Evolutionary conservation across 306 rosid species (phyloP).

Genomic region (Cicer cuneatum): DNA sequence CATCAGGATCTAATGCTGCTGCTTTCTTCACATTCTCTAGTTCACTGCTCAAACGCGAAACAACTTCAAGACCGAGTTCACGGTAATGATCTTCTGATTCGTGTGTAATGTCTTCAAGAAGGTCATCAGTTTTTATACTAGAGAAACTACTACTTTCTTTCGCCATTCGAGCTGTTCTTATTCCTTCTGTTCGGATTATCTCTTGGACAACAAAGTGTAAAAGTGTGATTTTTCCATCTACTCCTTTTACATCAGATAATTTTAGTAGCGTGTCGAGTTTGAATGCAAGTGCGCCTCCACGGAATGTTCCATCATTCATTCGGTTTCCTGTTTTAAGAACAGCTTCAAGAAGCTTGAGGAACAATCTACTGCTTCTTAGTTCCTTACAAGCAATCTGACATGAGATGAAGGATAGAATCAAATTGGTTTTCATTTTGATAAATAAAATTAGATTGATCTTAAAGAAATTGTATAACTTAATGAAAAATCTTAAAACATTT

Average conservation of each 20-base stretch:
- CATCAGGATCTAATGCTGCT: conserved; percentile 78
- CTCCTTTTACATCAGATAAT: conserved; percentile 90
- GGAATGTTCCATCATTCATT: conserved; percentile 94
- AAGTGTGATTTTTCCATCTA: conserved; percentile 92
- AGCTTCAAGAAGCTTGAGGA: conserved; percentile 98
- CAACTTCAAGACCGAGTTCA: conserved; percentile 73
- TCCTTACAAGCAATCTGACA: conserved; percentile 84
- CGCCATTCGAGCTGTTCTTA: conserved; percentile 64
- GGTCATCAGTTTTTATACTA: conserved; percentile 69
- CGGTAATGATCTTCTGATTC: conserved; percentile 73
- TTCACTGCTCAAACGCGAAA: conserved; percentile 71
- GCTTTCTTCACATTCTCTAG: conserved; percentile 90
- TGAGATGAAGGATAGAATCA: conserved; percentile 41
- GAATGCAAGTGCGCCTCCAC: conserved; percentile 96
- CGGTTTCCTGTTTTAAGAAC: conserved; percentile 99
- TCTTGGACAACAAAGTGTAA: conserved; percentile 93
- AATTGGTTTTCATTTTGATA: neutral
- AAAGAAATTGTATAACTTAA: too few relatives aligned
- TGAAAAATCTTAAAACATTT: too few relatives aligned
- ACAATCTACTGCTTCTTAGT: conserved; percentile 79
- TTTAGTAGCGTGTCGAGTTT: conserved; percentile 91
- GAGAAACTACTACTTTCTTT: conserved; percentile 66
- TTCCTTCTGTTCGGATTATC: conserved; percentile 89
- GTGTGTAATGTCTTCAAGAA: conserved; percentile 50
- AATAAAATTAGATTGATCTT: neutral